These are phyloP conservation scores for Perkinsus chesapeaki DNA, from an alignment of 169 alveolate genomes.

Conservation along the genomic window DNA sequence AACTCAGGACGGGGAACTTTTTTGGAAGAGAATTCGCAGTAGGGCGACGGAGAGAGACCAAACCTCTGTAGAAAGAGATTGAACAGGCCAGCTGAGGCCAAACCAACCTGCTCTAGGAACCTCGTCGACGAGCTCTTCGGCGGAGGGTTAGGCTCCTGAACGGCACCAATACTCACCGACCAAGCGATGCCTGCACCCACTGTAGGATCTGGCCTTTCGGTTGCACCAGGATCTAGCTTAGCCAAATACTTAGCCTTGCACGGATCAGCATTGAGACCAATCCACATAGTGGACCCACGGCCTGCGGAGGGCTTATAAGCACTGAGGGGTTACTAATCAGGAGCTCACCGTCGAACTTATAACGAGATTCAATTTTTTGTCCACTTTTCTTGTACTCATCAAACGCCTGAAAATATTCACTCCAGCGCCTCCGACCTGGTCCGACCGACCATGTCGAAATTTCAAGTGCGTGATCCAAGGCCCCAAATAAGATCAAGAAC, in stretches of 20 bases:
- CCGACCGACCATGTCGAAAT: no score
- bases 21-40: background rate
- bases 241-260: background rate
- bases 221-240: background rate
- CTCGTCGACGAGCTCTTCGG: background rate
- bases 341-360: background rate
- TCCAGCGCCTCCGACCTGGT: no score
- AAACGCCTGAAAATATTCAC: background rate
- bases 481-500: no score
- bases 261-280: background rate
- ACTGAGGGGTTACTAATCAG: background rate
- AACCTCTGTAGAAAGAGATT: background rate
- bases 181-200: background rate
- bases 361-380: background rate
- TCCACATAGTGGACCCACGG: background rate
- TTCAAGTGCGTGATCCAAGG: no score
- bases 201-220: background rate
- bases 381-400: background rate
- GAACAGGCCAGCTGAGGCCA: background rate
- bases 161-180: background rate
- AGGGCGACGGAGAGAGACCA: background rate
- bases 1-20: background rate
- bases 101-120: background rate
- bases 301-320: background rate
- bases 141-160: background rate